These are phyloP conservation scores for Colletotrichum tabaci DNA, from an alignment of 2,329 filamentous ascomycete genomes.

Conservation along the genomic window DNA sequence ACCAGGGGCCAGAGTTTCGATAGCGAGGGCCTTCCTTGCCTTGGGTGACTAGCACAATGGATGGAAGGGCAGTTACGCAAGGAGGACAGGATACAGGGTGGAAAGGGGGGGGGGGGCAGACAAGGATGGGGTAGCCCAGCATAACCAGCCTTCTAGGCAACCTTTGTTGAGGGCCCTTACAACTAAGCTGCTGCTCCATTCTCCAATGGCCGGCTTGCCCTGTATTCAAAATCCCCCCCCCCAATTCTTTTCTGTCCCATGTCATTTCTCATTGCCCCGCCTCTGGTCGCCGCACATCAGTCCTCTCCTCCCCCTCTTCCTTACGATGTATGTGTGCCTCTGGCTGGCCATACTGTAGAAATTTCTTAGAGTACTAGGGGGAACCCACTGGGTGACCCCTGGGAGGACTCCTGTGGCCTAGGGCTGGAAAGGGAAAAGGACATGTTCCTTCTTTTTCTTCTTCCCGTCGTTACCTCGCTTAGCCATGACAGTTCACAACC, in stretches of 20 bases:
- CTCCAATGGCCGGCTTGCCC: constrained; percentile 7
- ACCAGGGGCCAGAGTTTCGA: constrained; percentile 7
- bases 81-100: constrained; percentile 5
- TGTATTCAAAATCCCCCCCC: constrained; percentile 9
- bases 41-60: neutral
- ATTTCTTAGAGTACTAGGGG: constrained; percentile 25
- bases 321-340: neutral
- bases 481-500: constrained; percentile 33
- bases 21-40: constrained; percentile 1
- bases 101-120: neutral
- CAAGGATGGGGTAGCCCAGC: neutral
- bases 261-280: neutral
- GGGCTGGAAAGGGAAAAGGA: constrained; percentile 7
- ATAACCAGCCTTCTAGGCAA: constrained; percentile 23
- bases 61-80: neutral
- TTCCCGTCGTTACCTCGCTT: constrained; percentile 34
- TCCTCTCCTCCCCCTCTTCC: neutral
- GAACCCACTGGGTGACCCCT: constrained; percentile 7
- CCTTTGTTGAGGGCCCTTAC: constrained; percentile 21
- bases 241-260: neutral
- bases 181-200: constrained; percentile 2
- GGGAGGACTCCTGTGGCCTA: constrained; percentile 4
- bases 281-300: neutral
- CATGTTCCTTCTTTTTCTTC: constrained; percentile 16
- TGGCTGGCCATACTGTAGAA: constrained; percentile 1